These are phyloP conservation scores for Termitomyces titanicus DNA, from an alignment of 768 basidiomycete species.

Conservation along the genomic window DNA sequence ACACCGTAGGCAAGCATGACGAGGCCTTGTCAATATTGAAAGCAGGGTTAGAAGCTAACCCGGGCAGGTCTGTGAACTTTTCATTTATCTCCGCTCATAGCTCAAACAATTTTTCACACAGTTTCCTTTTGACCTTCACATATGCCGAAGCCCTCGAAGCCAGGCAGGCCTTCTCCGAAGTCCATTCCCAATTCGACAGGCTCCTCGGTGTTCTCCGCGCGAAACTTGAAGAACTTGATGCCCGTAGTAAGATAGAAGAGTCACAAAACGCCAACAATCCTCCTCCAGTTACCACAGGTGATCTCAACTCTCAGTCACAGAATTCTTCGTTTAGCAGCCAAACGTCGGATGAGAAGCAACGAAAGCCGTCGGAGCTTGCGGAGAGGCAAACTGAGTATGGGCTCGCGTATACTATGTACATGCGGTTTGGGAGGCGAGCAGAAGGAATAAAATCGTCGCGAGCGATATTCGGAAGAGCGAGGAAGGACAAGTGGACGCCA, in stretches of 20 bases:
- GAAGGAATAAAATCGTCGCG: slow-evolving; percentile 83
- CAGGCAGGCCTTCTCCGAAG: slow-evolving; percentile 55
- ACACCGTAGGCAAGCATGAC: slow-evolving; percentile 70
- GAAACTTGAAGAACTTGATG: slow-evolving; percentile 61
- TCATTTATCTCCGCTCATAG: neutral
- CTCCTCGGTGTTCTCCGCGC: slow-evolving; percentile 64
- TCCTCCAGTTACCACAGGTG: slow-evolving; percentile 8
- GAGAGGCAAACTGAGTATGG: slow-evolving; percentile 70
- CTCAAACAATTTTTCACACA: slow-evolving; percentile 25
- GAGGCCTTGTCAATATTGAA: slow-evolving; percentile 80
- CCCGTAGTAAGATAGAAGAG: slow-evolving; percentile 32
- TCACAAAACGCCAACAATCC: slow-evolving; percentile 21
- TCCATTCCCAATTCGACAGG: slow-evolving; percentile 67
- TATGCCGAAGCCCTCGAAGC: slow-evolving; percentile 71
- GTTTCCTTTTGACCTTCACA: slow-evolving; percentile 86
- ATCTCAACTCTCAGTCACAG: slow-evolving; percentile 2
- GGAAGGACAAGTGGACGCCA: slow-evolving; percentile 68
- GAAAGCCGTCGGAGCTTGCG: slow-evolving; percentile 50
- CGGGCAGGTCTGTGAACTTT: slow-evolving; percentile 53
- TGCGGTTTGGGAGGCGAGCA: slow-evolving; percentile 85
- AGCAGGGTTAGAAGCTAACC: slow-evolving; percentile 85
- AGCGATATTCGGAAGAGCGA: slow-evolving; percentile 73
- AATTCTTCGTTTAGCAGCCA: slow-evolving; percentile 41
- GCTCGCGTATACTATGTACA: slow-evolving; percentile 84
- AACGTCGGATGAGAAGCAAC: slow-evolving; percentile 47